A percentile compares a stretch with the other conserved stretches of the same genome.
Conservation (phyloP, 805 yeast genomes). For the Wickerhamomyces pijperi region DNA sequence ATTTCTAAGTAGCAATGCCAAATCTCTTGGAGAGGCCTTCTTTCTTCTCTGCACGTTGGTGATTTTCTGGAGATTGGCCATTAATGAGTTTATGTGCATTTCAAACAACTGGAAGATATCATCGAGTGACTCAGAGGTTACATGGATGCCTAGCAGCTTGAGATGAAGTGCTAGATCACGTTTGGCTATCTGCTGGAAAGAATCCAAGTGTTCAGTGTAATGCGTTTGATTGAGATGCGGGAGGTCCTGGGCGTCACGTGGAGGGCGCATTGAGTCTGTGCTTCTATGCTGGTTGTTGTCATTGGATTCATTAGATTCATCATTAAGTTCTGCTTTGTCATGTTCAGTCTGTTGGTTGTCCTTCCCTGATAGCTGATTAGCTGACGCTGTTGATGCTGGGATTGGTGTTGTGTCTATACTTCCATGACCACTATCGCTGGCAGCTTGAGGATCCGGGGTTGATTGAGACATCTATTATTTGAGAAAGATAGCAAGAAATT, state of each 20-base stretch:
- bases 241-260: no score
- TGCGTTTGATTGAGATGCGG: background rate
- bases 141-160: constrained; percentile 20
- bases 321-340: no score
- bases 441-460: background rate
- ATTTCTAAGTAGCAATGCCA: constrained; percentile 31
- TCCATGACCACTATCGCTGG: background rate
- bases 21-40: constrained; percentile 41
- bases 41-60: constrained; percentile 52
- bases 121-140: constrained; percentile 25
- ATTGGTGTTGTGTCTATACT: background rate
- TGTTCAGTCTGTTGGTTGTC: no score
- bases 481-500: no score
- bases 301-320: no score
- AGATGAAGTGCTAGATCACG: constrained; percentile 27
- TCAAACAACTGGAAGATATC: constrained; percentile 25
- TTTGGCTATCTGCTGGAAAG: constrained; percentile 22
- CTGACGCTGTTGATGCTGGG: background rate
- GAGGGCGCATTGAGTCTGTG: no score
- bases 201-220: constrained; percentile 7
- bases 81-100: constrained; percentile 26
- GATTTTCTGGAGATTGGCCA: constrained; percentile 33
- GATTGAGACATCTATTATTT: background rate
- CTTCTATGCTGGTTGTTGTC: no score
- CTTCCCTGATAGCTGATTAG: no score